Conservation (phyloP, 2,329 filamentous ascomycete species). For the Calonectria henricotiae region DNA sequence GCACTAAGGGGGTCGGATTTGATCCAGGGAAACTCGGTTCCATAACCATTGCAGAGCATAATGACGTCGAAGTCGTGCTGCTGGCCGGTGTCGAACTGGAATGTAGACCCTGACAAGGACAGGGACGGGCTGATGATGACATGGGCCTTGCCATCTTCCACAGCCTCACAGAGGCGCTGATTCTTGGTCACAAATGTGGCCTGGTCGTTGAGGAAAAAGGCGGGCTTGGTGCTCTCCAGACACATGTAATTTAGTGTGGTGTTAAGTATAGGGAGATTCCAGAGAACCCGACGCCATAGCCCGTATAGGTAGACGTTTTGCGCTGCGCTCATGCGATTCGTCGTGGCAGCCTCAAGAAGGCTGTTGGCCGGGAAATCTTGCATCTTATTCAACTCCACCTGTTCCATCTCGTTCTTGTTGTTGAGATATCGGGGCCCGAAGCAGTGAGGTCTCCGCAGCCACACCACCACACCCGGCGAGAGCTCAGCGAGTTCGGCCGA, state of each 20-base stretch:
- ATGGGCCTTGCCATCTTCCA: neutral
- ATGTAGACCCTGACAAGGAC: neutral
- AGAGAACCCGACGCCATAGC: neutral
- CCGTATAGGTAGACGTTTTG: conserved; percentile 16
- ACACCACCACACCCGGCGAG: neutral
- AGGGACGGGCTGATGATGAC: conserved; percentile 1
- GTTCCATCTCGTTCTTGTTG: neutral
- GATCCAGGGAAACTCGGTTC: conserved; percentile 6
- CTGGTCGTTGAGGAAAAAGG: conserved; percentile 14
- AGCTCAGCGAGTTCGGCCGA: conserved; percentile 8
- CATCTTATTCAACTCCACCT: neutral
- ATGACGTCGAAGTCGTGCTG: neutral
- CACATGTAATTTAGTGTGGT: neutral
- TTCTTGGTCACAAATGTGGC: conserved; percentile 18
- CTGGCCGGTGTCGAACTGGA: neutral
- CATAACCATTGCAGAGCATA: neutral
- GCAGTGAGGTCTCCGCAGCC: conserved; percentile 15
- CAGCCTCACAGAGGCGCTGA: conserved; percentile 13
- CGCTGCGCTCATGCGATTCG: conserved; percentile 12
- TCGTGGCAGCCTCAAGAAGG: conserved; percentile 13
- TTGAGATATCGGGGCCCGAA: conserved; percentile 17
- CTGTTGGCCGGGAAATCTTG: conserved; percentile 9
- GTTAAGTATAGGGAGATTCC: conserved; percentile 4
- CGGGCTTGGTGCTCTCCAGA: neutral
- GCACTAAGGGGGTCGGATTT: neutral